Evolutionary conservation across 2,329 filamentous ascomycete genomes (phyloP), one percentile per base, ranked within the genome.

Genomic region (Ophiocordyceps robertsii): DNA sequence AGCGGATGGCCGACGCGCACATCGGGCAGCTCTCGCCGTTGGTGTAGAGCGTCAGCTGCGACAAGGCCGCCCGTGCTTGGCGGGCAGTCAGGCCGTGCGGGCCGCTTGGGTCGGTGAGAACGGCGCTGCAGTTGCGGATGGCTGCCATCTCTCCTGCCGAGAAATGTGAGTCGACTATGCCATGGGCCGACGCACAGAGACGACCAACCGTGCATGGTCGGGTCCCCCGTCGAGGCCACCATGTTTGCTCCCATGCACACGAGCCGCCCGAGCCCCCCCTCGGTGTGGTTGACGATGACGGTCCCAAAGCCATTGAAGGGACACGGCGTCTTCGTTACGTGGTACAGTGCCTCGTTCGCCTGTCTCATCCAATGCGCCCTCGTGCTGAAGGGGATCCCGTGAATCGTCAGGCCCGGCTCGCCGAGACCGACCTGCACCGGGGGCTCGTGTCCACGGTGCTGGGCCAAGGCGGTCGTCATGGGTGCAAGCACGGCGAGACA

Each of bases 11-110:
- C 7, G 69, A 66, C 1, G 73, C 70, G 49, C 73, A 77, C 68
- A 76, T 77, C 7, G 72, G 68, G 52, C 73, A 77, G 44, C 66
- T 68, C 54, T 77, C 72, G 2, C 67, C 72, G 51, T 72, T 77
- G 19, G 72, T 76, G 54, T 77, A 76, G 4, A 76, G 54, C 6
- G 65, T 65, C n/a, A 77, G 54, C 14, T 60, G 48, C 3, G 55
- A 45, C 48, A 72, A 74, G 1, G 71, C 72, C 3, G 49, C 53
- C n/a, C 64, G 51, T 0, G 68, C 63, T 42, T 67, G 60, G 9
- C 51, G 39, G 0, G 64, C 51, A 1, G 57, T 61, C 35, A 75
- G 52, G 3, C 58, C 61, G 53, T 69, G 73, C 0, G 56, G 56
- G 1, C 70, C 69, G 4, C 52, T 35, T 0, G 67, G 62, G 47